These are phyloP conservation scores for Kwoniella shandongensis DNA, from an alignment of 768 basidiomycete genomes.

Conservation along the genomic window DNA sequence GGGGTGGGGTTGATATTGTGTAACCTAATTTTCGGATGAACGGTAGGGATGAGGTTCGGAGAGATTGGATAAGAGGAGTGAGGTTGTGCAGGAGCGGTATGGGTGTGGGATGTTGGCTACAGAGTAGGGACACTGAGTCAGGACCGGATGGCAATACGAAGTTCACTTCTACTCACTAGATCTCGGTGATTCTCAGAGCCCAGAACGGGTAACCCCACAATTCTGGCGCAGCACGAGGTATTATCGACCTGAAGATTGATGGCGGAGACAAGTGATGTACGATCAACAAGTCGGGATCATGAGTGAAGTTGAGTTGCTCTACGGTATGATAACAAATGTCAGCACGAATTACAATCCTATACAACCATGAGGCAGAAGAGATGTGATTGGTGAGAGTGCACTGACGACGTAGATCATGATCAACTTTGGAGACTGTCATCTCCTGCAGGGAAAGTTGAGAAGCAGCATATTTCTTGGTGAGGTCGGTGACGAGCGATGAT, in stretches of 20 bases:
- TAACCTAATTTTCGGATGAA: slow-evolving; percentile 28
- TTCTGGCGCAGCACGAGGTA: slow-evolving; percentile 42
- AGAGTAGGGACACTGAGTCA: background rate
- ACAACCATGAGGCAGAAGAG: background rate
- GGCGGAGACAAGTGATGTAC: slow-evolving; percentile 33
- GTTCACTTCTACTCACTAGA: slow-evolving; percentile 48
- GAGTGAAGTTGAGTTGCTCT: slow-evolving; percentile 19
- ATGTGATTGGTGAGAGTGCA: background rate
- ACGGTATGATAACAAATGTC: background rate
- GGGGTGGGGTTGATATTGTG: slow-evolving; percentile 14
- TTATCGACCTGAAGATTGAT: slow-evolving; percentile 9
- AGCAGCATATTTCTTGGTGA: slow-evolving; percentile 3
- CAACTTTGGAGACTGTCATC: slow-evolving; percentile 9
- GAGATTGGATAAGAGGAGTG: slow-evolving; percentile 15
- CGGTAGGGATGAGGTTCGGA: slow-evolving; percentile 31
- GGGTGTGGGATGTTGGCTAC: slow-evolving; percentile 35
- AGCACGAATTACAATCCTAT: background rate
- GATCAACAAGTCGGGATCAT: slow-evolving; percentile 38
- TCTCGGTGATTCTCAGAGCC: slow-evolving; percentile 44
- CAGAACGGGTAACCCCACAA: slow-evolving; percentile 45
- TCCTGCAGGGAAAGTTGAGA: background rate
- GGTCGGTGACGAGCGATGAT: background rate
- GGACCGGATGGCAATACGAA: background rate
- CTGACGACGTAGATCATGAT: slow-evolving; percentile 15
- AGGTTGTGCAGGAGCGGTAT: slow-evolving; percentile 21